Base-by-base conservation (phyloP, 73 alveolate species). In the Paramecium caudatum region DNA sequence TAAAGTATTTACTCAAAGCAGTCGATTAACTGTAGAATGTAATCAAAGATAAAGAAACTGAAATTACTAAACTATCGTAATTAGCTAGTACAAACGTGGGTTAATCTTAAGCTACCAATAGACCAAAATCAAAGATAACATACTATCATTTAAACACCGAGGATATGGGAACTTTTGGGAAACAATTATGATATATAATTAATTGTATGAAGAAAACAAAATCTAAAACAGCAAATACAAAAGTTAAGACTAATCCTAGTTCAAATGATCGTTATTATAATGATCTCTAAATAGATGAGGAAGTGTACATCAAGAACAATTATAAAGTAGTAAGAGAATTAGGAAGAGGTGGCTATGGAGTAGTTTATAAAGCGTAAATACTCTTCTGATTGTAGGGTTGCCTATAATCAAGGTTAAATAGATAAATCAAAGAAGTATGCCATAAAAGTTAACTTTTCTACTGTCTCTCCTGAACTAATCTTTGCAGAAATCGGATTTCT, bases 311-410 rank as follows among this genome's bases (percentile, higher is more conserved):
- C 37, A 74, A 74, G 32, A 74, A 74, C 32, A 74, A 74, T 25
- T 86, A 86, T 43, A 62, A 63, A 41, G 87, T 86, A n/a, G 68
- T 45, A 15, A 86, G 84, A 86, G 93, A 86, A 86, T 32, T 86
- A 46, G 93, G 93, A 1, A 61, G 93, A 62, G 93, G 93, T 8
- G 93, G 93, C 36, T 86, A 86, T 62, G 93, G 93, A 9, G 93
- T 86, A 19, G 93, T 86, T 27, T 86, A 86, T 19, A 86, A 86
- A 43, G 93, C 93, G 84, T 86, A 86, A 32, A 33, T 33, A 3
- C 27, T 65, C 34, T 15, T n/a, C 0, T 8, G 10, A 12, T 9
- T 65, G 2, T 65, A 65, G 83, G 30, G 83, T 55, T 49, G 61
- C 61, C 13, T 27, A 19, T 7, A 83, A 48, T 15, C 50, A 70